These are phyloP conservation scores for Vitis hybrid DNA, from an alignment of 177 flowering plant species.

Conservation along the genomic window DNA sequence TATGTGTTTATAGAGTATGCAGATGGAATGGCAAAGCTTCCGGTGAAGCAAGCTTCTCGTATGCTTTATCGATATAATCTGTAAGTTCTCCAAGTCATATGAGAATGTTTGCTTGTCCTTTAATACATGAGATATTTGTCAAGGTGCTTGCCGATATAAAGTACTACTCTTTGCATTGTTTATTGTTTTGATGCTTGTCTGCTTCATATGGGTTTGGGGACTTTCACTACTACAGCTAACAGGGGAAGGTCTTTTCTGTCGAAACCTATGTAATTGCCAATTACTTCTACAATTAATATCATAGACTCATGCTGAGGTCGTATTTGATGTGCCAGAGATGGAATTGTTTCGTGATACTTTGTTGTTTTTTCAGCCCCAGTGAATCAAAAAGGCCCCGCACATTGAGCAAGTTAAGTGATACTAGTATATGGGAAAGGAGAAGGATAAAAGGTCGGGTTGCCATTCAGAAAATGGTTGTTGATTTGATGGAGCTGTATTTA, in stretches of 20 bases:
- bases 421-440: constrained; percentile 83
- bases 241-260: too few species aligned
- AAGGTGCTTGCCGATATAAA: too few species aligned
- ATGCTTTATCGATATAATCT: constrained; percentile 88
- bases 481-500: constrained; percentile 90
- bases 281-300: neutral
- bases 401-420: constrained; percentile 82
- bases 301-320: neutral
- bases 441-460: constrained; percentile 90
- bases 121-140: too few species aligned
- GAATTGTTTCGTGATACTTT: constrained; percentile 4
- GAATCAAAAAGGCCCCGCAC: constrained; percentile 72
- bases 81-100: constrained; percentile 36
- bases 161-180: too few species aligned
- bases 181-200: too few species aligned
- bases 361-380: constrained; percentile 62
- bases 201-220: too few species aligned
- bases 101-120: too few species aligned
- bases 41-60: constrained; percentile 77
- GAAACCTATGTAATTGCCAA: neutral
- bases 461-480: constrained; percentile 96
- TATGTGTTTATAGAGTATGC: constrained; percentile 89
- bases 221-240: too few species aligned
- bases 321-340: neutral
- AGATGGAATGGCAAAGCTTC: constrained; percentile 98